phyloP scores from a whole-genome alignment of 2,329 filamentous ascomycete genomes.

The Colletotrichum theobromicola region DNA sequence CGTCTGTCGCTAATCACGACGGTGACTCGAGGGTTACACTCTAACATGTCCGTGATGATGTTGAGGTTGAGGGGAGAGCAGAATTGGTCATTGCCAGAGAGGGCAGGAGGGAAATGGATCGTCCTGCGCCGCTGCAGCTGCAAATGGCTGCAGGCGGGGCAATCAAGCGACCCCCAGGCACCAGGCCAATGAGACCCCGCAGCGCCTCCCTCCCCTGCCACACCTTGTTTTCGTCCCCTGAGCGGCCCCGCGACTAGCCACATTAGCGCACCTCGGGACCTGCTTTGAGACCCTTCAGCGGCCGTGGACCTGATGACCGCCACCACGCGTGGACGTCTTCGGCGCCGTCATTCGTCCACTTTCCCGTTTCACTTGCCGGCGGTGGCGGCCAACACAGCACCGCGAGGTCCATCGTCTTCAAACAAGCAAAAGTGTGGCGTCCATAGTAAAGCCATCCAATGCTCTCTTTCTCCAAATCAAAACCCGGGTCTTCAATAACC shows the following conservation, averaged over 20 bases:
- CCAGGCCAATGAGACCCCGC: not conserved
- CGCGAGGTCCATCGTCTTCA: not conserved
- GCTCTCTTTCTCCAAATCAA: not conserved
- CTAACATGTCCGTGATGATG: not conserved
- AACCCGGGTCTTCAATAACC: not conserved
- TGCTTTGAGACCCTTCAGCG: not conserved
- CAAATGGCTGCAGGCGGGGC: not conserved
- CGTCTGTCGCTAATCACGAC: not conserved
- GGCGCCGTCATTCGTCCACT: constrained; percentile 7
- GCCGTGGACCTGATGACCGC: not conserved
- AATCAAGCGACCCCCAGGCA: not conserved
- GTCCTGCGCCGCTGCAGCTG: not conserved
- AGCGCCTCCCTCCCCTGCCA: not conserved
- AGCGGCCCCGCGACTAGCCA: not conserved
- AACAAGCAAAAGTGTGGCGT: not conserved
- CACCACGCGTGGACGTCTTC: not conserved
- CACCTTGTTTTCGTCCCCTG: not conserved
- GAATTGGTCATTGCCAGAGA: not conserved
- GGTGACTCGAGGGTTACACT: not conserved
- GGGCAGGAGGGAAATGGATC: not conserved
- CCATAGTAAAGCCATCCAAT: not conserved
- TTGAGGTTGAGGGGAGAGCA: not conserved
- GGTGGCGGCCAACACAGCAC: not conserved
- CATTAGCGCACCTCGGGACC: not conserved
- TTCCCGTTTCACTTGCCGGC: constrained; percentile 5